These are phyloP conservation scores for Aspergillus steynii DNA, from an alignment of 495 filamentous ascomycete species.

Conservation along the genomic window DNA sequence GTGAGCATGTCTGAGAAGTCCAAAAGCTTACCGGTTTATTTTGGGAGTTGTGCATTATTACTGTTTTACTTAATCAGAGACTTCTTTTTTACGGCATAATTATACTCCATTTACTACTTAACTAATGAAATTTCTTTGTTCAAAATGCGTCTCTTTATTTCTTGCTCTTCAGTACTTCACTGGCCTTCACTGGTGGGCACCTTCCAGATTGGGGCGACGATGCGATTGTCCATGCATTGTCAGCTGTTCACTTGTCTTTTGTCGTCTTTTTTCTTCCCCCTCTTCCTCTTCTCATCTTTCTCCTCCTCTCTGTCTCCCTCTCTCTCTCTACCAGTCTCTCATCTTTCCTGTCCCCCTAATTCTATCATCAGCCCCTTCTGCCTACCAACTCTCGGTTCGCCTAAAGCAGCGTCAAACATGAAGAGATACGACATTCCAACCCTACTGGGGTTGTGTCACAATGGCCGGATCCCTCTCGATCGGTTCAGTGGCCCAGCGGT, in stretches of 20 bases:
- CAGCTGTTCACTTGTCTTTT: neutral
- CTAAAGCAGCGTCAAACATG: conserved; percentile 14
- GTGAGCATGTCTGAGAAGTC: conserved; percentile 35
- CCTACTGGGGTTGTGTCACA: conserved; percentile 37
- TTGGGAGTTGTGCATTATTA: neutral
- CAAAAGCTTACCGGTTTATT: neutral
- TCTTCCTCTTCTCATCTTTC: neutral
- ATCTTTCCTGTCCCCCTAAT: neutral
- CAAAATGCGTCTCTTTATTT: neutral
- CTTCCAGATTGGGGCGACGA: neutral
- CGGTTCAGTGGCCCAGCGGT: conserved; percentile 31
- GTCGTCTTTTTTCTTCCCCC: conserved; percentile 1
- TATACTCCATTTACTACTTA: neutral
- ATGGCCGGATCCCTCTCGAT: conserved; percentile 29
- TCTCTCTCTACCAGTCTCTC: neutral
- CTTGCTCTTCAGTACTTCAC: neutral
- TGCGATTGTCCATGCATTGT: neutral
- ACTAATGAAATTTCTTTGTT: neutral
- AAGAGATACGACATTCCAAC: conserved; percentile 42
- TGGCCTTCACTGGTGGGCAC: neutral
- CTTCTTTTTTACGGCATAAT: too few relatives aligned
- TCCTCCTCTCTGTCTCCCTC: neutral
- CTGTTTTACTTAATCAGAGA: neutral
- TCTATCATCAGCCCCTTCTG: neutral
- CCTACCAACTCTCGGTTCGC: neutral